Conservation (phyloP, 805 yeast genomes). For the Isabelozyma gotoi region DNA sequence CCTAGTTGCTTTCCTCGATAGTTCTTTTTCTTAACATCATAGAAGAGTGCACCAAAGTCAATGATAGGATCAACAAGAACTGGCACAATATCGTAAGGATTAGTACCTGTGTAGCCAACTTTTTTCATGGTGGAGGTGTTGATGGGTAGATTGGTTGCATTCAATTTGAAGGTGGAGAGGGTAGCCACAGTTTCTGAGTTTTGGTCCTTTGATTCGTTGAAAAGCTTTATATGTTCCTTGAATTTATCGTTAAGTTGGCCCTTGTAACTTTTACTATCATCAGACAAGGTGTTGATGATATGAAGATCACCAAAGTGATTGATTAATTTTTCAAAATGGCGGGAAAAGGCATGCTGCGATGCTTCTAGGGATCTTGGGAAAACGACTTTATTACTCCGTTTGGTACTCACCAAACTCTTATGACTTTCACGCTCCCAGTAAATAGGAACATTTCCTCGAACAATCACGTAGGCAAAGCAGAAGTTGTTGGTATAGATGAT, state of each 20-base stretch:
- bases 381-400: constrained; percentile 38
- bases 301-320: constrained; percentile 51
- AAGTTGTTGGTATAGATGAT: constrained; percentile 41
- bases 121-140: constrained; percentile 32
- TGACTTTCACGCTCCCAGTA: constrained; percentile 52
- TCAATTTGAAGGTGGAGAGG: constrained; percentile 8
- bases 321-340: constrained; percentile 49
- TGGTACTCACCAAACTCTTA: constrained; percentile 29
- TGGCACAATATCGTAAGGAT: constrained; percentile 32
- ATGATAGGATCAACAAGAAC: constrained; percentile 32
- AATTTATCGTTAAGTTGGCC: constrained; percentile 45
- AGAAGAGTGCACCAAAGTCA: constrained; percentile 48
- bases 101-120: constrained; percentile 30
- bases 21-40: constrained; percentile 30
- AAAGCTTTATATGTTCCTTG: constrained; percentile 33
- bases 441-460: constrained; percentile 56
- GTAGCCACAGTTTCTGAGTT: not conserved
- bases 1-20: constrained; percentile 52
- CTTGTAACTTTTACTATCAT: constrained; percentile 39
- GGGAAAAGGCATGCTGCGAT: constrained; percentile 49
- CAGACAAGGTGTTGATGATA: constrained; percentile 49
- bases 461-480: constrained; percentile 44
- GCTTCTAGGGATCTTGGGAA: constrained; percentile 55
- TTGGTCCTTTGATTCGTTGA: constrained; percentile 21
- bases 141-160: constrained; percentile 30